Conservation (phyloP, 2,329 filamentous ascomycete species). For the Botryotinia calthae region DNA sequence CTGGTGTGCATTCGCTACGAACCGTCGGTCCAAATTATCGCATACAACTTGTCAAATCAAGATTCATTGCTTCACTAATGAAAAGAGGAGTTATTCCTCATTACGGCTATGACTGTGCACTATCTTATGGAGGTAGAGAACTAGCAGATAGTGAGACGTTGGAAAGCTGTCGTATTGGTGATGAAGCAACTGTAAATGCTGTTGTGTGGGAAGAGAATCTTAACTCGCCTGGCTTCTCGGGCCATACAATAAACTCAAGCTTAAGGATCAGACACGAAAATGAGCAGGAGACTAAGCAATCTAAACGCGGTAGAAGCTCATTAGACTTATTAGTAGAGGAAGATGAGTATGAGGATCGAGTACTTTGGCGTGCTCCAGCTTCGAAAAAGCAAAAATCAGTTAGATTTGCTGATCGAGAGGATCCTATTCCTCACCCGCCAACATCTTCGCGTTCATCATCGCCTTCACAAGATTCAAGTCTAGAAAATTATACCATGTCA, state of each 20-base stretch:
- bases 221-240: not conserved
- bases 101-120: not conserved
- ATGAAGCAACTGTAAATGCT: constrained; percentile 12
- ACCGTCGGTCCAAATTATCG: not conserved
- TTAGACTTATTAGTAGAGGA: not conserved
- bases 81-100: not conserved
- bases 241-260: not conserved
- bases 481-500: not conserved
- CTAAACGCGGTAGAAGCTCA: not conserved
- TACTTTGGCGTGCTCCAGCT: not conserved
- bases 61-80: not conserved
- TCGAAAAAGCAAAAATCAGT: not conserved
- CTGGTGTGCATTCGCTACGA: not conserved
- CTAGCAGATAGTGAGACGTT: not conserved
- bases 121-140: constrained; percentile 8
- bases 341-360: not conserved
- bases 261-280: not conserved
- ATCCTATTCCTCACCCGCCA: not conserved
- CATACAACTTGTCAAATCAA: not conserved
- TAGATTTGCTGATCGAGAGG: not conserved
- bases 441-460: not conserved
- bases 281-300: not conserved
- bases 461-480: not conserved
- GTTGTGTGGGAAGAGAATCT: not conserved
- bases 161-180: not conserved